Base-by-base conservation (phyloP, 1,139 yeast species). In the Diutina rugosa region DNA sequence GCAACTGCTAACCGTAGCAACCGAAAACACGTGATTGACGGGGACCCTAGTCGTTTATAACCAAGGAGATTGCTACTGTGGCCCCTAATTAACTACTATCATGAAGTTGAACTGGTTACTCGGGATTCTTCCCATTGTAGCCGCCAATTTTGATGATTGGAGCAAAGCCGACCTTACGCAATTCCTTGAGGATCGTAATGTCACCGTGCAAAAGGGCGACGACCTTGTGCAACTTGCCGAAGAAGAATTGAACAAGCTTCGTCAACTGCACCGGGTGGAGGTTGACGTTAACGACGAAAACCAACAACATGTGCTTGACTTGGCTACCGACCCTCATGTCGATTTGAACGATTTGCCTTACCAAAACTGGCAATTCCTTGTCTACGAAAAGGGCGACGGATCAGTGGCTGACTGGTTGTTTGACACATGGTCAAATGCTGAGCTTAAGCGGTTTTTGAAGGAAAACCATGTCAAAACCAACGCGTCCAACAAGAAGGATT, bases 401-500 rank as follows among this genome's bases (percentile, higher is more conserved):
- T 54, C 56, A 5, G 59, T 65, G 29, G 59, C 61, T 46, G 64
- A 64, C 56, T 71, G 85, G 85, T 61, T 78, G 30, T 81, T 81
- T 61, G 74, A 72, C 52, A 72, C 81, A 21, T 81, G 85, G 86
- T 63, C 77, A 6, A 62, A 61, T 21, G 63, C 64, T 4, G 67
- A 67, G 26, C 64, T 81, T 60, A 66, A 69, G 57, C 64, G 64
- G 47, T 70, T 76, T 53, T 67, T 80, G 60, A 67, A 69, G 53
- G 63, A 66, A 47, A 67, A 74, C 60, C 65, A 68, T 47, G 63
- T 77, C 54, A 66, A 67, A 55, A 63, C 69, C 48, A 6, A 12
- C 38, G 62, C 67, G 55, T 59, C 68, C 18, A 67, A 72, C 8
- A 69, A 70, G 58, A 68, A 70, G 54, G 71, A 75, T 26, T 65